Evolutionary conservation across 768 basidiomycete genomes (phyloP).

Genomic region (Calocera viscosa): DNA sequence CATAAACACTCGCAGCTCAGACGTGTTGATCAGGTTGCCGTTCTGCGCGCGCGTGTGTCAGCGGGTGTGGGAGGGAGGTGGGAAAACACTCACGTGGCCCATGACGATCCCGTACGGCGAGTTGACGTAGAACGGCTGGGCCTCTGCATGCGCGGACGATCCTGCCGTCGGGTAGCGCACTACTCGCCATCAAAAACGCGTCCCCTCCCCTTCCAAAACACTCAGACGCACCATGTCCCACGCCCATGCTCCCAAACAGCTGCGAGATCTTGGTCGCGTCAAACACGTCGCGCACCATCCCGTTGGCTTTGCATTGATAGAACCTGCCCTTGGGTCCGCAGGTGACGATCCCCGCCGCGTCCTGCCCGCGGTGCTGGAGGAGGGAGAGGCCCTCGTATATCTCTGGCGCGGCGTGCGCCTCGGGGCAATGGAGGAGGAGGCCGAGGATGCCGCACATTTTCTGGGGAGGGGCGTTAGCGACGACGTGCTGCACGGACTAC

Average conservation of each 20-base stretch:
- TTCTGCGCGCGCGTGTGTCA: conserved; percentile 45
- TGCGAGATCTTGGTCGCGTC: conserved; percentile 63
- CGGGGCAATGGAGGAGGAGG: conserved; percentile 67
- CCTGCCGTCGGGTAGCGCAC: conserved; percentile 98
- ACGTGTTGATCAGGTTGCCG: conserved; percentile 93
- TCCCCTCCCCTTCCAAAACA: neutral
- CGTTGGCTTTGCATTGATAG: conserved; percentile 97
- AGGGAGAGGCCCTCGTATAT: conserved; percentile 92
- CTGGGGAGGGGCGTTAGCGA: neutral
- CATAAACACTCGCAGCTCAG: conserved; percentile 76
- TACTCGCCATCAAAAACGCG: conserved; percentile 24
- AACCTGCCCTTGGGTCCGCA: conserved; percentile 90
- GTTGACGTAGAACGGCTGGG: conserved; percentile 99
- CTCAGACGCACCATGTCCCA: conserved; percentile 71
- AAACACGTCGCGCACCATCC: conserved; percentile 97
- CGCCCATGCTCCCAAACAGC: conserved; percentile 87
- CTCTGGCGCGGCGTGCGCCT: conserved; percentile 64
- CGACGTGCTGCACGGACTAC: neutral
- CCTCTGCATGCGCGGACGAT: conserved; percentile 90
- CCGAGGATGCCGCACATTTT: conserved; percentile 89
- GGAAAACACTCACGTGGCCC: conserved; percentile 60
- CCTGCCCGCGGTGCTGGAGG: conserved; percentile 93
- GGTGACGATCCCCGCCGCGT: conserved; percentile 95
- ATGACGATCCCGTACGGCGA: conserved; percentile 99
- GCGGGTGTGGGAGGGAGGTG: neutral